Base-by-base conservation (phyloP, 1,139 yeast genomes). In the Casaregolazyma lundiana region DNA sequence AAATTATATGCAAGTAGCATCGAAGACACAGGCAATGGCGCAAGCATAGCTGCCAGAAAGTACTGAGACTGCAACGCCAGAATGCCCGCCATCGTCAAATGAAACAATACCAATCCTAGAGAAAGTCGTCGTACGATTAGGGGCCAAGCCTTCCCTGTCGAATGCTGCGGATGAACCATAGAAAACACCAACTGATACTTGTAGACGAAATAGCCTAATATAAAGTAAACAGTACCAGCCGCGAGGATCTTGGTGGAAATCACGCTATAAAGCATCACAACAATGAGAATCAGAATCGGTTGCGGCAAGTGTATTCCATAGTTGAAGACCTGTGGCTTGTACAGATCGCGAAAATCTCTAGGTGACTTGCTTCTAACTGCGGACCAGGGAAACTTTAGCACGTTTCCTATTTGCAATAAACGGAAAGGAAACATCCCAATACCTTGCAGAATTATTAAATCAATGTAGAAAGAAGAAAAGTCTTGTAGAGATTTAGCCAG, bases 121-220 rank as follows among this genome's bases (percentile, higher is more conserved):
- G 83, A 77, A 3, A 86, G 75, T 53, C 96, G 71, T 53, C 94
- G 73, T 63, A 81, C 80, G 2, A 87, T 82, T 50, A 85, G 69
- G 0, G 94, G 90, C 95, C 95, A 86, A 0, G 86, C 90, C 58
- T 82, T 81, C 3, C 95, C 96, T 0, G 95, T 87, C 0, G 94
- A 84, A 63, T 87, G 96, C 43, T 88, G 95, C 4, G 92, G 86
- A 61, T 87, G 95, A 30, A 85, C 87, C 70, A 83, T 81, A 0
- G 90, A 80, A 62, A 83, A 87, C 53, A 87, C 70, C 51, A 86
- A 69, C 65, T 85, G 95, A 61, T 85, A 87, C 65, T 87, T 87
- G 73, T 80, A 84, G 5, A 85, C 89, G 58, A 79, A 80, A 60
- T 78, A 86, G 0, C 95, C 95, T 47, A 84, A 66, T 16, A 81